phyloP scores from a whole-genome alignment of 1,284 basidiomycete species.

The Boletus semigastroideus region DNA sequence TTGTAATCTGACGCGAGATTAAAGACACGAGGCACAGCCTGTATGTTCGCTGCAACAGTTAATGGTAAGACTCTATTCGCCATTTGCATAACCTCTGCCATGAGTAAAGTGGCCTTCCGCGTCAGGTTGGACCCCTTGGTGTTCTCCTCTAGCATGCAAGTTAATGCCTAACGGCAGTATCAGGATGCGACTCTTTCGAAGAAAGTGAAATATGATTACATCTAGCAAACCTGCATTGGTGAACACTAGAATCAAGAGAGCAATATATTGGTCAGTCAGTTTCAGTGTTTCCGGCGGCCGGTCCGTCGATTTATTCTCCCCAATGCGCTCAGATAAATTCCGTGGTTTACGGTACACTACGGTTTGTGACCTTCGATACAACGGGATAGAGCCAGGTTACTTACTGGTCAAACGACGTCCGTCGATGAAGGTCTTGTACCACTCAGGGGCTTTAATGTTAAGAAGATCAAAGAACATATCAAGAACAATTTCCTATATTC shows the following conservation, averaged over 20 bases:
- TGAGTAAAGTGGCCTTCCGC: constrained; percentile 88
- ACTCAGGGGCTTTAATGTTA: constrained; percentile 85
- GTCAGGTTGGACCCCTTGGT: constrained; percentile 68
- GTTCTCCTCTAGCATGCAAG: constrained; percentile 78
- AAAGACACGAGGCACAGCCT: constrained; percentile 88
- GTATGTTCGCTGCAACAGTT: constrained; percentile 78
- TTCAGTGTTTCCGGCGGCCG: constrained; percentile 66
- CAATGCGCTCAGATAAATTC: constrained; percentile 37
- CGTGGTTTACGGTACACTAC: constrained; percentile 69
- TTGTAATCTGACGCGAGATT: constrained; percentile 78
- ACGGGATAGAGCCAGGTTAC: constrained; percentile 24
- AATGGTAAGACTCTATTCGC: constrained; percentile 89
- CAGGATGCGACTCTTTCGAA: constrained; percentile 4
- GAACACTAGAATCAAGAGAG: constrained; percentile 85
- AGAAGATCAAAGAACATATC: constrained; percentile 95
- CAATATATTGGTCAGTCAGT: constrained; percentile 91
- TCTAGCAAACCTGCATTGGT: constrained; percentile 87
- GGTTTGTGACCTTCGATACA: not conserved
- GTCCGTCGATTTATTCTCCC: constrained; percentile 39
- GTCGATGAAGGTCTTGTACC: constrained; percentile 89
- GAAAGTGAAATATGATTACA: constrained; percentile 45
- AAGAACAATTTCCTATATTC: constrained; percentile 78
- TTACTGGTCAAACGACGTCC: constrained; percentile 83
- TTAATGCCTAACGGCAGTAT: constrained; percentile 64
- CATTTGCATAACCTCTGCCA: constrained; percentile 89